Base-by-base conservation (phyloP, 768 basidiomycete species). In the Lactarius trivialis region DNA sequence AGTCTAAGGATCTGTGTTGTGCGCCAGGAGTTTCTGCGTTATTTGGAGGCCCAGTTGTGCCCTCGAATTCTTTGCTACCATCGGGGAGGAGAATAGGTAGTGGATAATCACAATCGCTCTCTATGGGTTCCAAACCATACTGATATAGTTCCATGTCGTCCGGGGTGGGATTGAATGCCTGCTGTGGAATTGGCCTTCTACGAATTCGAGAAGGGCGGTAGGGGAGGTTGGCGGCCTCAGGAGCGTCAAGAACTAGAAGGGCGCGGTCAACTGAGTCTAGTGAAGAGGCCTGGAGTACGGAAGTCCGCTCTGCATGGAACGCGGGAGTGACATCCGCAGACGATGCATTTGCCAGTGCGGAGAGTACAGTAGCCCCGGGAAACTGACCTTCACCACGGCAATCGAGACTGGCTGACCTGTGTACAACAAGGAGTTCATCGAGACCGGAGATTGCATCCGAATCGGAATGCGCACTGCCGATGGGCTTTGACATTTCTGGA, bases 251-350 rank as follows among this genome's bases (percentile, higher is more conserved):
- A 55, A 55, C 14, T 36, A n/a, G 57, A 30, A 56, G n/a, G 17
- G 54, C 63, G 6, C 39, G 48, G 26, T 64, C 63, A 7, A 60
- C 53, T 4, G 48, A 60, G 32, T 60, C 63, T 1, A 56, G 58
- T 30, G 63, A 64, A 64, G 58, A 51, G 41, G 58, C 15, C 26
- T 51, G 58, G 17, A 28, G 24, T 24, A 36, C 15, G 17, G 58
- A 51, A 56, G 50, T 3, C 12, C 26, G 32, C 26, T 43, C 58
- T 17, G 59, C 48, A 7, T 45, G 37, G 37, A 28, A 28, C n/a
- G 37, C 11, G 37, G 21, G 30, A 0, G 36, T 12, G 15, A 34
- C 55, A n/a, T 24, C n/a, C 12, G 7, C 37, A 60, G 49, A 26
- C 12, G 36, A 33, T 36, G 30, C 14, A 33, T 55, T 41, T 24